These are phyloP conservation scores for Monosporozyma yasuniensis DNA, from an alignment of 805 yeast species.

Conservation along the genomic window DNA sequence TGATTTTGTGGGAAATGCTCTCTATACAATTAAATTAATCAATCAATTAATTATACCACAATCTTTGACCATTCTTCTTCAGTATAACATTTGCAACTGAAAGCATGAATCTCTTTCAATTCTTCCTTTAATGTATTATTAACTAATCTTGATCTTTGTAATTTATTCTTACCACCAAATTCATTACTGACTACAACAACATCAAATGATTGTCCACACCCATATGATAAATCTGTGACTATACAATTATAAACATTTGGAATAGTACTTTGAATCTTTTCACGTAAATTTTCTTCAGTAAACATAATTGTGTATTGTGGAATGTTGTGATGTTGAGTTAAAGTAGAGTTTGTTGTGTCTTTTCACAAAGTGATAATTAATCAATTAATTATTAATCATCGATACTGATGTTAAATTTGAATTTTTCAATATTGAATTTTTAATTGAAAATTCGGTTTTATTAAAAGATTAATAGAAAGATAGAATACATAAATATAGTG, in stretches of 20 bases:
- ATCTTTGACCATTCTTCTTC: slow-evolving; percentile 71
- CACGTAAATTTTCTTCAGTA: slow-evolving; percentile 20
- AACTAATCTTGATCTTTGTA: slow-evolving; percentile 80
- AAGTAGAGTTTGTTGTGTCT: too few species aligned
- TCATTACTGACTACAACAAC: slow-evolving; percentile 69
- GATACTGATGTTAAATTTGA: neutral
- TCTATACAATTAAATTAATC: neutral
- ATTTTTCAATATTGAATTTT: neutral
- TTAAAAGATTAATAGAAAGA: neutral
- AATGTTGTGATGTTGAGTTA: too few species aligned
- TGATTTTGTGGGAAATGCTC: too few species aligned
- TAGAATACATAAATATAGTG: neutral
- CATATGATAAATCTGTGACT: slow-evolving; percentile 52
- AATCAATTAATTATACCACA: slow-evolving; percentile 11
- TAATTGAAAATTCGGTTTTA: too few species aligned
- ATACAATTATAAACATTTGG: slow-evolving; percentile 26
- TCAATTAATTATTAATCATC: neutral
- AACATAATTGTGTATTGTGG: slow-evolving; percentile 6
- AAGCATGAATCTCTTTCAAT: slow-evolving; percentile 83
- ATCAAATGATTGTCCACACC: slow-evolving; percentile 97
- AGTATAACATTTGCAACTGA: slow-evolving; percentile 85
- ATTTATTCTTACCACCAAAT: slow-evolving; percentile 74
- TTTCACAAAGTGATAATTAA: neutral
- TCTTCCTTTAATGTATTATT: slow-evolving; percentile 75
- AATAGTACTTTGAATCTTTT: slow-evolving; percentile 18